Conservation (phyloP, 192 early-diverging fungal species). For the Geosiphon pyriformis region DNA sequence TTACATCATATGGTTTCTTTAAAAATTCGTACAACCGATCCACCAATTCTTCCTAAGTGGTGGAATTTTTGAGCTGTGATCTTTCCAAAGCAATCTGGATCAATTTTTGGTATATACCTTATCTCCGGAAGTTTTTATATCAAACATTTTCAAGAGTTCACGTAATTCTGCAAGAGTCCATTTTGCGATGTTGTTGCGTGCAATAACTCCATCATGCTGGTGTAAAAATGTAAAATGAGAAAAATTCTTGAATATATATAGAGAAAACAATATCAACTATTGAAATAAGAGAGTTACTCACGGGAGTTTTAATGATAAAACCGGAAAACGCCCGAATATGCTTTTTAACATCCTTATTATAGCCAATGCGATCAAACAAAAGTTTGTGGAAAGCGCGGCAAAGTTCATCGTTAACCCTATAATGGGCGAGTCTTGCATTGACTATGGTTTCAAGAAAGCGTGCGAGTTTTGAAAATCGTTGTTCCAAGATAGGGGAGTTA, state of each 20-base stretch:
- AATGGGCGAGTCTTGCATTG: no score
- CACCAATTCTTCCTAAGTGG: neutral
- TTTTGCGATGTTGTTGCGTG: neutral
- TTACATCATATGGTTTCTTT: neutral
- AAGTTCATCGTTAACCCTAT: neutral
- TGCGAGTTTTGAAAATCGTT: no score
- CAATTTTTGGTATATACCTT: neutral
- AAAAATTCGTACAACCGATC: neutral
- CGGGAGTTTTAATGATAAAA: neutral
- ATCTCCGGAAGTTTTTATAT: neutral
- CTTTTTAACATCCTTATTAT: neutral
- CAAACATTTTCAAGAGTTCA: neutral
- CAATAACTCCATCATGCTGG: neutral
- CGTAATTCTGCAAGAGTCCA: neutral
- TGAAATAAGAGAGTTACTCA: neutral
- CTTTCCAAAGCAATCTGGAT: neutral
- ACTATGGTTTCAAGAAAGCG: no score
- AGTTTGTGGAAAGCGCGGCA: neutral
- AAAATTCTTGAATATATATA: neutral
- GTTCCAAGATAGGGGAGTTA: no score
- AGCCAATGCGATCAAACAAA: neutral
- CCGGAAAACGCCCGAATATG: neutral
- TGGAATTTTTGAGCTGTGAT: neutral
- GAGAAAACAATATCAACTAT: neutral
- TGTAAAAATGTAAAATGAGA: neutral